Base-by-base conservation (phyloP, 805 yeast genomes). In the Myxozyma mucilagina region DNA sequence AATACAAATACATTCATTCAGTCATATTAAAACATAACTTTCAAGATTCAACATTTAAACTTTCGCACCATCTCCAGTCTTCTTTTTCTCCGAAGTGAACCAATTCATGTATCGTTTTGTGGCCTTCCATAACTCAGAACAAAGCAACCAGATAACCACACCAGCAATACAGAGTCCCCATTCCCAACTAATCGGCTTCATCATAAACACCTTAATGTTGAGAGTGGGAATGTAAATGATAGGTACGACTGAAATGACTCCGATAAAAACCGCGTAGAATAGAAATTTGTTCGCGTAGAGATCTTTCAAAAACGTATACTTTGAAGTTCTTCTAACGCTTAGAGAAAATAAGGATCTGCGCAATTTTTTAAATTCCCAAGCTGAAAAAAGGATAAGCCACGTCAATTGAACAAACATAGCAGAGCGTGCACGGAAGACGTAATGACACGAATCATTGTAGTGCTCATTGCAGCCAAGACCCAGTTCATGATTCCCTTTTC, bases 201-300 rank as follows among this genome's bases (percentile, higher is more conserved):
- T 96, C 68, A 85, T 77, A 72, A 90, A 90, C 7, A 90, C 96
- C 64, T 82, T 80, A 47, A 79, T 76, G 73, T 90, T 90, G 71
- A 90, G 89, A n/a, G 87, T 96, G 6, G 97, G 96, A 65, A 90
- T 90, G 74, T 89, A 89, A 43, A 89, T 84, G 16, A 89, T 87
- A 47, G 96, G 96, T 81, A 90, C 86, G 3, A 87, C 85, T 1
- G 90, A 80, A 13, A 81, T 73, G 63, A 87, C 82, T 1, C 94
- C 97, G 53, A 82, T 76, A 38, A 87, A 71, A 48, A 90, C 82
- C 0, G 96, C 87, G 91, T 92, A 89, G 77, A 89, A 87, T 69
- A 90, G 78, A 65, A 90, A 84, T 73, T 87, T 83, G 74, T 90
- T 90, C 13, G 75, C 74, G 89, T 90, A 88, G 47, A 89, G 73